Percentiles rank a stretch among this genome's conserved stretches.
These are phyloP conservation scores for Epichloe baconii DNA, from an alignment of 2,329 filamentous ascomycete species.

Conservation along the genomic window DNA sequence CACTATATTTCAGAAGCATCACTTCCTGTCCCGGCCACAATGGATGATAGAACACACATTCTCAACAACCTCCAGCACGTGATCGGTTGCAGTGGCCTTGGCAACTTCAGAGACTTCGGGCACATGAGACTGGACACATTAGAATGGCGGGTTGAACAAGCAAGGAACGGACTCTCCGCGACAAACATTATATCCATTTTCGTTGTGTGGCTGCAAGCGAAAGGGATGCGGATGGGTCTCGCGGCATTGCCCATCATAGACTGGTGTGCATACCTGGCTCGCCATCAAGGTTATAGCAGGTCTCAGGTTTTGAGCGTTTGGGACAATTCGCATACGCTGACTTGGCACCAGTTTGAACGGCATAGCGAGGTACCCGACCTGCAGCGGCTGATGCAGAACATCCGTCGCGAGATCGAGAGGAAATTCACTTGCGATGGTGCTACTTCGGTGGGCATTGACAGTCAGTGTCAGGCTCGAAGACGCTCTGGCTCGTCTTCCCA, in stretches of 20 bases:
- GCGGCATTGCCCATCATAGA: neutral
- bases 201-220: constrained; percentile 16
- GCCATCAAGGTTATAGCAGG: neutral
- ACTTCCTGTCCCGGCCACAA: constrained; percentile 1
- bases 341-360: neutral
- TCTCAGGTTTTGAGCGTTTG: neutral
- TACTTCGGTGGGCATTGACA: neutral
- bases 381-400: neutral
- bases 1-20: neutral
- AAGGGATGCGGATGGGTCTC: neutral
- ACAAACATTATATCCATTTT: constrained; percentile 14
- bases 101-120: constrained; percentile 11
- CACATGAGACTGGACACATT: constrained; percentile 14
- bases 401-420: neutral
- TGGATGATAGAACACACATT: constrained; percentile 11
- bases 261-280: constrained; percentile 1
- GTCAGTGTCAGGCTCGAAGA: neutral
- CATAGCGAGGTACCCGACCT: neutral
- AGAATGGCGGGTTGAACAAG: constrained; percentile 9
- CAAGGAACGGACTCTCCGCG: constrained; percentile 4
- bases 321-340: neutral
- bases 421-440: neutral
- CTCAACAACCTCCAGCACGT: constrained; percentile 10
- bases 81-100: constrained; percentile 13
- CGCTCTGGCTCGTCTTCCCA: neutral